Evolutionary conservation across 2,329 filamentous ascomycete genomes (phyloP), one percentile per base, ranked within the genome.

Genomic region (Cladosporium sp.): DNA sequence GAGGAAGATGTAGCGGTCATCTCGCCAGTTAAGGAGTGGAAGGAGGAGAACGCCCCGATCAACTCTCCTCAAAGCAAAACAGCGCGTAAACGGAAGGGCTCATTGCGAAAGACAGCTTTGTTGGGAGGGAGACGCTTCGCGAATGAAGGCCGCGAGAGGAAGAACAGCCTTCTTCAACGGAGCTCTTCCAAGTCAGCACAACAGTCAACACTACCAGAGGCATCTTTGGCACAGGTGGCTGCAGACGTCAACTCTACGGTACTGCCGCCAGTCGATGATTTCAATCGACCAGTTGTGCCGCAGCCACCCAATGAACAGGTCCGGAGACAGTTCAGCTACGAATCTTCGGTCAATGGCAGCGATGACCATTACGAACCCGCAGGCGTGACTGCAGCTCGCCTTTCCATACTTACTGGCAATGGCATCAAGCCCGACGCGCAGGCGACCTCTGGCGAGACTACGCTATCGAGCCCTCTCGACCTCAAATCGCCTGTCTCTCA

Each of bases 41-140:
- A 48, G 8, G 45, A 48, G 4, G 45, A 48, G 25, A 48, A 40
- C 27, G 25, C 18, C 15, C 2, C 20, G 13, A 18, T 22, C 7
- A 50, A 38, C 13, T 4, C 49, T 9, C 27, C 36, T 9, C 38
- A 39, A 13, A 78, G 65, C 49, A 74, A 76, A 65, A 81, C 81
- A 9, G 35, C 18, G 40, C 76, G 89, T 49, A 83, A 84, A 60
- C 81, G 91, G 53, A 87, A 86, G 64, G 90, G 89, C 3, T 95
- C 91, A 9, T 74, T 96, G 65, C 80, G 91, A 53, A 95, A 95
- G 69, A 88, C 88, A 9, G 90, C 89, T 20, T 74, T 95, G 42
- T 76, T 95, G 15, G 88, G 88, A 13, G 85, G 86, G 55, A 84
- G 85, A 45, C 55, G 61, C n/a, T 54, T 65, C 18, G 54, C 80